These are phyloP conservation scores for Aspergillus versicolor DNA, from an alignment of 2,329 filamentous ascomycete genomes.

Conservation along the genomic window DNA sequence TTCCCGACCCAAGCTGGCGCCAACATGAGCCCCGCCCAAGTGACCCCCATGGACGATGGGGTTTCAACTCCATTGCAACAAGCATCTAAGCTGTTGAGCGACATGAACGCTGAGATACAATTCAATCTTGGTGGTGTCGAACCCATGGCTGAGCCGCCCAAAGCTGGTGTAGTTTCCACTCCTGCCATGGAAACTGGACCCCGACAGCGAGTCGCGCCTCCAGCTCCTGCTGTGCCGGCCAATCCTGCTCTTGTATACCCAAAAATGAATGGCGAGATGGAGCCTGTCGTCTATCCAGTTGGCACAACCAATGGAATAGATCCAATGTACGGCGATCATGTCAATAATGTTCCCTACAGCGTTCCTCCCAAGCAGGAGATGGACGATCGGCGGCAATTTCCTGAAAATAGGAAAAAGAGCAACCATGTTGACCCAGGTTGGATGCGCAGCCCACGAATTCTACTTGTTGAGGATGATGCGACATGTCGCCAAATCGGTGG, in stretches of 20 bases:
- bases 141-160: conserved; percentile 61
- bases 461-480: conserved; percentile 82
- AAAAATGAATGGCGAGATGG: conserved; percentile 57
- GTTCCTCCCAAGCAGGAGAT: conserved; percentile 63
- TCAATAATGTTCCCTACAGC: conserved; percentile 88
- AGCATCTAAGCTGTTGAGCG: conserved; percentile 64
- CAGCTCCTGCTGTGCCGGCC: conserved; percentile 47
- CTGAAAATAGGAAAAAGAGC: conserved; percentile 61
- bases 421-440: conserved; percentile 63
- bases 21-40: conserved; percentile 48
- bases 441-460: conserved; percentile 70
- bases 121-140: conserved; percentile 65
- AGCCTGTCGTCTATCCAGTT: conserved; percentile 82
- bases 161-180: conserved; percentile 56
- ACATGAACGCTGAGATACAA: conserved; percentile 65
- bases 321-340: conserved; percentile 89
- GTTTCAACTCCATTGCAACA: conserved; percentile 68
- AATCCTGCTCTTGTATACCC: conserved; percentile 52
- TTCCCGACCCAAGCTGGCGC: conserved; percentile 44
- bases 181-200: conserved; percentile 54
- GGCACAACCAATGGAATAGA: conserved; percentile 90
- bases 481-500: conserved; percentile 66
- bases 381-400: conserved; percentile 51
- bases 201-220: conserved; percentile 45
- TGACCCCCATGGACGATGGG: conserved; percentile 56